Percentiles rank a stretch among this genome's conserved stretches.
Evolutionary conservation across 495 filamentous ascomycete genomes (phyloP).

Genomic region (Chaetomium tenue): DNA sequence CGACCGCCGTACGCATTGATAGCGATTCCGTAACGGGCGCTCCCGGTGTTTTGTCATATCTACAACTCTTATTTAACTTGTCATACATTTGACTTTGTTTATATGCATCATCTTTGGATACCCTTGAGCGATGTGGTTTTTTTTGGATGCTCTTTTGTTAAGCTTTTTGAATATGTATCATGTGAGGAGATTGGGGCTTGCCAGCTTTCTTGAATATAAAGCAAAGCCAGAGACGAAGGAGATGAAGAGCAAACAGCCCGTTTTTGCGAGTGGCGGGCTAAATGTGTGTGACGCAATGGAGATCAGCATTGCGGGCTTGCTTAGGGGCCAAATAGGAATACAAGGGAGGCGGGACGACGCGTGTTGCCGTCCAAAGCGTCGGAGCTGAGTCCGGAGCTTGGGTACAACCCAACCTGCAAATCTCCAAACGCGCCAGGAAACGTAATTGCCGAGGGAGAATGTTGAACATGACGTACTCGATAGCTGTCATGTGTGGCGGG

Average conservation of each 20-base stretch:
- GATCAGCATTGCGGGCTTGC: too few relatives aligned
- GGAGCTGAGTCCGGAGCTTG: too few relatives aligned
- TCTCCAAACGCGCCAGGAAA: too few relatives aligned
- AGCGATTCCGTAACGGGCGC: neutral
- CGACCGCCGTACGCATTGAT: slow-evolving; percentile 39
- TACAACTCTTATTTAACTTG: neutral
- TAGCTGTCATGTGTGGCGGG: too few relatives aligned
- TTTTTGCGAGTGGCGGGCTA: neutral
- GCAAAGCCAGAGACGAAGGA: neutral
- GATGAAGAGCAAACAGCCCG: neutral
- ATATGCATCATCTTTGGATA: slow-evolving; percentile 6
- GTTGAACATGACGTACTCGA: too few relatives aligned
- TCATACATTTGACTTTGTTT: neutral
- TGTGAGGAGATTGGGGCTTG: neutral
- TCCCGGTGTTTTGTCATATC: neutral
- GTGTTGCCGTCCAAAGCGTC: too few relatives aligned
- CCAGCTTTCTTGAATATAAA: neutral
- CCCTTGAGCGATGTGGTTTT: neutral
- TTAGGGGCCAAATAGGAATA: too few relatives aligned
- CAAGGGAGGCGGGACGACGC: too few relatives aligned
- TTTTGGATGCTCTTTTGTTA: neutral
- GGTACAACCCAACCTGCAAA: too few relatives aligned
- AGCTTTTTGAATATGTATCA: neutral
- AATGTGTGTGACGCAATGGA: too few relatives aligned
- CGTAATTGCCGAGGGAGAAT: too few relatives aligned